Evolutionary conservation across 1,139 yeast genomes (phyloP).

Genomic region (Debaryomyces coudertii): DNA sequence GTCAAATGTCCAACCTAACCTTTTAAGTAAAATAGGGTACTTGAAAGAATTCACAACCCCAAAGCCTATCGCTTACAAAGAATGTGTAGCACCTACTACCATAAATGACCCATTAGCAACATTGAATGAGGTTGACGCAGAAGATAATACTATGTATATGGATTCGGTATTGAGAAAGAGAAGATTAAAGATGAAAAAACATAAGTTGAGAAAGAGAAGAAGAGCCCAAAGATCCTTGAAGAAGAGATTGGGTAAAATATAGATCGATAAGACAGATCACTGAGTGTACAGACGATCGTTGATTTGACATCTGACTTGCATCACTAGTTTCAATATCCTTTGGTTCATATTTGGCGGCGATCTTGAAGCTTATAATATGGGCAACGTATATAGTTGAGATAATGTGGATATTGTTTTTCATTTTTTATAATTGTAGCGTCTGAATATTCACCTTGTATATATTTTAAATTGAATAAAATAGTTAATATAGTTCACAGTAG

Average conservation of each 20-base stretch:
- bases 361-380: background rate
- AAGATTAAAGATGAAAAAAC: constrained; percentile 73
- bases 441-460: constrained; percentile 8
- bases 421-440: background rate
- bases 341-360: background rate
- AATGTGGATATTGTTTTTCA: background rate
- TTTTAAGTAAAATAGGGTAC: background rate
- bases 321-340: constrained; percentile 9
- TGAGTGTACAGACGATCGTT: constrained; percentile 1
- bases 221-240: constrained; percentile 60
- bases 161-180: constrained; percentile 72
- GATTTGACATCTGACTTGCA: background rate
- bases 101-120: constrained; percentile 3
- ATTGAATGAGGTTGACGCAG: constrained; percentile 7
- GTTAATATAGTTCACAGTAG: background rate
- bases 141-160: constrained; percentile 37
- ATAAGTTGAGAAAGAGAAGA: constrained; percentile 74
- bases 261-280: constrained; percentile 7
- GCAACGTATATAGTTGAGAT: background rate
- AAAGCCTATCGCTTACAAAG: background rate
- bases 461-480: constrained; percentile 3
- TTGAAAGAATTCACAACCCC: background rate
- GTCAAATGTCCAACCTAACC: background rate
- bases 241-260: constrained; percentile 56
- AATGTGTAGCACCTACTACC: background rate